Conservation (phyloP, 2,329 filamentous ascomycete genomes). For the Aspergillus cejpii region DNA sequence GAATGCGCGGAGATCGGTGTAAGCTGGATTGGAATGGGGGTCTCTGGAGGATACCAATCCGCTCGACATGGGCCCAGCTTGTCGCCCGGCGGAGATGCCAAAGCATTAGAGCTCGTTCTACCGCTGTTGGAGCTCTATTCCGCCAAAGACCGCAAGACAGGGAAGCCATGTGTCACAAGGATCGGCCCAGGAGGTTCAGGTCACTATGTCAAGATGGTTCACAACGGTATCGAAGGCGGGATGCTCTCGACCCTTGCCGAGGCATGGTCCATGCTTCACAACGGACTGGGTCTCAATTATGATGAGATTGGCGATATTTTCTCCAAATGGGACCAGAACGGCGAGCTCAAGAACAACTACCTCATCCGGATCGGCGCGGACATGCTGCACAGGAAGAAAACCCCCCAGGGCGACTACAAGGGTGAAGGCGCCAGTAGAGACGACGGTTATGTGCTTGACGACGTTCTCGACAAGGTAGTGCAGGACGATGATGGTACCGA, state of each 20-base stretch:
- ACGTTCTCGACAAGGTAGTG: conserved; percentile 63
- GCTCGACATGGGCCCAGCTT: conserved; percentile 61
- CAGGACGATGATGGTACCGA: conserved; percentile 62
- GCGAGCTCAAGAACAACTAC: conserved; percentile 55
- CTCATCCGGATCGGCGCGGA: conserved; percentile 57
- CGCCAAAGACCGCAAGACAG: conserved; percentile 53
- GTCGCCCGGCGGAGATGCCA: conserved; percentile 56
- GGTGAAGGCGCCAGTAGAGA: conserved; percentile 31
- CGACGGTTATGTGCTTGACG: conserved; percentile 50
- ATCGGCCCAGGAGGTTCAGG: conserved; percentile 59
- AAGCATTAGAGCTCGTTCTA: conserved; percentile 53
- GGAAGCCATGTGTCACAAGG: conserved; percentile 54
- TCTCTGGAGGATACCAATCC: conserved; percentile 63
- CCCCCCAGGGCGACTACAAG: conserved; percentile 28
- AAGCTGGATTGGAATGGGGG: conserved; percentile 61
- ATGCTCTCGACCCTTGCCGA: conserved; percentile 61
- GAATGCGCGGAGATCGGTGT: conserved; percentile 53
- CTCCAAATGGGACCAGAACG: conserved; percentile 53
- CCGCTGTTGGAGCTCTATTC: conserved; percentile 57
- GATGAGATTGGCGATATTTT: conserved; percentile 58
- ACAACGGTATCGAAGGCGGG: conserved; percentile 67
- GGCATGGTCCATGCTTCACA: conserved; percentile 57
- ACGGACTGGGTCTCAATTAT: conserved; percentile 52
- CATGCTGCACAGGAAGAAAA: conserved; percentile 51
- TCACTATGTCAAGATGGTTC: conserved; percentile 70